A percentile compares a stretch with the other conserved stretches of the same genome.
These are phyloP conservation scores for Mollisia scopiformis DNA, from an alignment of 2,329 filamentous ascomycete genomes.

Conservation along the genomic window DNA sequence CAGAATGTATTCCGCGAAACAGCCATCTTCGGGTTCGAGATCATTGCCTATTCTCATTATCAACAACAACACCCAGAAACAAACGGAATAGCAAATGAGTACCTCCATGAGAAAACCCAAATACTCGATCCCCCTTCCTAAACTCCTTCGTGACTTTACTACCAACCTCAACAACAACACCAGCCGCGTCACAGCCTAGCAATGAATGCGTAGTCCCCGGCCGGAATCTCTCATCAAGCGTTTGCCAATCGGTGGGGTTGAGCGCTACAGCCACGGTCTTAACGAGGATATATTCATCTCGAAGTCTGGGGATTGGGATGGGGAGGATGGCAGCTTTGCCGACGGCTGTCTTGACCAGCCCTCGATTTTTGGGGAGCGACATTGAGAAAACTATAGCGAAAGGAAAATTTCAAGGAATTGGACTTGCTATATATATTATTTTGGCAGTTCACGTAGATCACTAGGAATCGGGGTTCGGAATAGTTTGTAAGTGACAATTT, in stretches of 20 bases:
- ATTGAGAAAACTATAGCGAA: too few species aligned
- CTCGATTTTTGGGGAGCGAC: conserved; percentile 10
- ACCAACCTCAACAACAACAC: conserved; percentile 26
- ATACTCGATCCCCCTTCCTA: conserved; percentile 27
- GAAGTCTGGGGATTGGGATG: conserved; percentile 16
- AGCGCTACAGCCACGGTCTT: conserved; percentile 32
- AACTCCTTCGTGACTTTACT: conserved; percentile 23
- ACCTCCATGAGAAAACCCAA: conserved; percentile 27
- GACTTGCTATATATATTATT: too few species aligned
- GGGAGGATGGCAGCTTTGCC: not conserved
- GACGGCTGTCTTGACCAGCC: conserved; percentile 9
- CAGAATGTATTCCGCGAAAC: conserved; percentile 29
- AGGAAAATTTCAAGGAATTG: too few species aligned
- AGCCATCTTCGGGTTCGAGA: conserved; percentile 25
- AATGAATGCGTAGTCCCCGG: conserved; percentile 11
- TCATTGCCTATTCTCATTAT: conserved; percentile 13
- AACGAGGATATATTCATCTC: conserved; percentile 28
- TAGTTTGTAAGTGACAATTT: not conserved
- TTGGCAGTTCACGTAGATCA: too few species aligned
- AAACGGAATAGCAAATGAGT: not conserved
- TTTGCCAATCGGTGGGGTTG: conserved; percentile 35
- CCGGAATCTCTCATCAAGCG: conserved; percentile 22
- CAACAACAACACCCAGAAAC: not conserved
- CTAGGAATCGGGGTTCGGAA: not conserved
- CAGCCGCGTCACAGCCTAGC: conserved; percentile 25